Percentiles rank a stretch among this genome's conserved stretches.
phyloP scores from a whole-genome alignment of 768 basidiomycete species.

The Boletus tylopilopsis region DNA sequence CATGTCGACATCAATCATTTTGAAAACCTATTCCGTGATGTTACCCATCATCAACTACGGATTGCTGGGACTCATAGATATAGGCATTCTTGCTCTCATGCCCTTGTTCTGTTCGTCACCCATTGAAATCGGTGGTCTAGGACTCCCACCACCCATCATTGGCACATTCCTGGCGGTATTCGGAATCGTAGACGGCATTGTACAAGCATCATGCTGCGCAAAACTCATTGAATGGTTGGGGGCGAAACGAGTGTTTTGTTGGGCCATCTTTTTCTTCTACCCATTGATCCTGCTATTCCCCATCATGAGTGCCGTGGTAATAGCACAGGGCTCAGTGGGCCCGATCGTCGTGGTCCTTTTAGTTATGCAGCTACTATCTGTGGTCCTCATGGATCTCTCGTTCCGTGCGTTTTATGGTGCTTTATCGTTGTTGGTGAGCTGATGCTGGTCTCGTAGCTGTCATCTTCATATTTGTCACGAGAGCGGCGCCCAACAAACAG shows the following conservation, averaged over 20 bases:
- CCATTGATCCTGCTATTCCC: conserved; percentile 43
- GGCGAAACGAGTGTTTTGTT: conserved; percentile 38
- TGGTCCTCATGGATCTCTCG: conserved; percentile 36
- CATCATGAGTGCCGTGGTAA: conserved; percentile 39
- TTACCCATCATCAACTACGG: conserved; percentile 44
- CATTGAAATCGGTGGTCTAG: conserved; percentile 40
- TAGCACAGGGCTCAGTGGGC: conserved; percentile 28
- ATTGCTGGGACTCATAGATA: conserved; percentile 40
- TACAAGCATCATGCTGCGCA: not conserved
- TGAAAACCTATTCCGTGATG: conserved; percentile 31
- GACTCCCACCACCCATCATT: conserved; percentile 38
- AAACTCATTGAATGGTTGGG: not conserved
- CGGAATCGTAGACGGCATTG: not conserved
- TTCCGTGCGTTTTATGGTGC: conserved; percentile 29
- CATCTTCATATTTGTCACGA: conserved; percentile 52
- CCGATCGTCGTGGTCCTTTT: conserved; percentile 37
- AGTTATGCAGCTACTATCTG: conserved; percentile 19
- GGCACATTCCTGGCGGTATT: conserved; percentile 33
- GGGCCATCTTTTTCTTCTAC: conserved; percentile 35
- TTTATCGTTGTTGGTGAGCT: no score
- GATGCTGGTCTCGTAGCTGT: conserved; percentile 30
- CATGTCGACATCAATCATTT: conserved; percentile 32
- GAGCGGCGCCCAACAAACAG: conserved; percentile 47
- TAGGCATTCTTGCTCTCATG: conserved; percentile 34
- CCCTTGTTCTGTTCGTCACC: conserved; percentile 48